Evolutionary conservation across 768 basidiomycete species (phyloP).

Genomic region (Serendipita vermifera): DNA sequence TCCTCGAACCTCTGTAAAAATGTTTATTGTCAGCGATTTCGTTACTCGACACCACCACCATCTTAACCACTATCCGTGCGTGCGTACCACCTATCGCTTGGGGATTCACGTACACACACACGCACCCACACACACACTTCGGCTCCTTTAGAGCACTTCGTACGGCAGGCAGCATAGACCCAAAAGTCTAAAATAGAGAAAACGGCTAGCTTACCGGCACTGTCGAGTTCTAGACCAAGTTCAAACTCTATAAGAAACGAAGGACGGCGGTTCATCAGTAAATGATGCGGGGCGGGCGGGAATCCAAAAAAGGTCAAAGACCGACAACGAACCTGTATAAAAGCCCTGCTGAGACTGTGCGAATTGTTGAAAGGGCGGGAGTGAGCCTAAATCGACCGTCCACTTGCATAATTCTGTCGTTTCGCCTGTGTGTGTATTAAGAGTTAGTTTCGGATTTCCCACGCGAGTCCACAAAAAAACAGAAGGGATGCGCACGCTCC

Average conservation of each 20-base stretch:
- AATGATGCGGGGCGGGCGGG: too few species aligned
- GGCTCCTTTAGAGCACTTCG: too few species aligned
- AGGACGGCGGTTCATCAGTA: neutral
- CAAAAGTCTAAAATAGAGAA: neutral
- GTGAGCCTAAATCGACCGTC: slow-evolving; percentile 68
- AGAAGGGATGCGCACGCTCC: neutral
- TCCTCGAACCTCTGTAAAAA: slow-evolving; percentile 55
- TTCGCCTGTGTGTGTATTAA: slow-evolving; percentile 13
- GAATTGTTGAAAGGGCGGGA: slow-evolving; percentile 68
- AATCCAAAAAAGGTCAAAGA: neutral
- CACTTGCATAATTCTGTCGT: slow-evolving; percentile 31
- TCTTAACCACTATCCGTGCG: neutral
- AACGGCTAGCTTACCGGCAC: slow-evolving; percentile 29
- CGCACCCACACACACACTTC: too few species aligned
- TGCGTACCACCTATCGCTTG: neutral
- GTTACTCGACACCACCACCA: neutral
- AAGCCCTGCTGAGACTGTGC: slow-evolving; percentile 54
- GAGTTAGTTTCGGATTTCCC: too few species aligned
- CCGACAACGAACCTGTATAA: slow-evolving; percentile 49
- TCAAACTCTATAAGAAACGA: slow-evolving; percentile 49
- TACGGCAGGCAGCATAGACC: neutral
- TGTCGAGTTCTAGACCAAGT: slow-evolving; percentile 70
- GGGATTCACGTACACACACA: too few species aligned
- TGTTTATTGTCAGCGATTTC: neutral
- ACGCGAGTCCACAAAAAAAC: too few species aligned